Base-by-base conservation (phyloP, 345 rosid species). In the Murraya koenigii region DNA sequence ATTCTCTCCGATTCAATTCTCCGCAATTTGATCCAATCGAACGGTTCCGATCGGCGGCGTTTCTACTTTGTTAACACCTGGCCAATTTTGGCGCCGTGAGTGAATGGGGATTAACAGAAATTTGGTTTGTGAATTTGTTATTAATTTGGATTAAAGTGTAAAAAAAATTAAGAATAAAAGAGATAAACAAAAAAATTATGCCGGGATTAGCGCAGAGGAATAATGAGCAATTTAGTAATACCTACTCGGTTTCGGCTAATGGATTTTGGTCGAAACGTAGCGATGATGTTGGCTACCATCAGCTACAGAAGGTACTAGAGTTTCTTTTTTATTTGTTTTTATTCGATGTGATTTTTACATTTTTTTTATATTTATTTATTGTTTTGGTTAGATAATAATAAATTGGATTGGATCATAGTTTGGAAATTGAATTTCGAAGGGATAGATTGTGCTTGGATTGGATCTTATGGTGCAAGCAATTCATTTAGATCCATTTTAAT, bases 201-300 rank as follows among this genome's bases (percentile, higher is more conserved):
- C 97, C 97, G 33, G 95, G 95, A 88, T 85, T 93, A 85, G 85
- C 93, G 75, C 91, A 84, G 86, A 83, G 87, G 65, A 85, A 30
- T 33, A 70, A 87, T 85, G 94, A 92, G 63, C 90, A 86, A 78
- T 89, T 81, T 80, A 56, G 83, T 80, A 87, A 82, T 85, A 88
- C 83, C 25, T 65, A 76, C 44, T 79, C 79, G 74, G 77, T 32
- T 67, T 66, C 78, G 59, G 77, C 90, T 68, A 88, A 83, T 83
- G 91, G 90, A 41, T 87, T 91, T 86, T 91, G 97, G 98, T 89
- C 94, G 60, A 90, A 87, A 66, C 89, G 89, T 26, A 81, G 84
- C 55, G 91, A 87, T 47, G 98, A 86, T 77, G 84, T 95, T 81
- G 77, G 88, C 88, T 95, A 84, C 80, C 87, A 89, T 82, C 97